phyloP scores from a whole-genome alignment of 352 stramenopile genomes.

The Phytophthora fragariaefolia region DNA sequence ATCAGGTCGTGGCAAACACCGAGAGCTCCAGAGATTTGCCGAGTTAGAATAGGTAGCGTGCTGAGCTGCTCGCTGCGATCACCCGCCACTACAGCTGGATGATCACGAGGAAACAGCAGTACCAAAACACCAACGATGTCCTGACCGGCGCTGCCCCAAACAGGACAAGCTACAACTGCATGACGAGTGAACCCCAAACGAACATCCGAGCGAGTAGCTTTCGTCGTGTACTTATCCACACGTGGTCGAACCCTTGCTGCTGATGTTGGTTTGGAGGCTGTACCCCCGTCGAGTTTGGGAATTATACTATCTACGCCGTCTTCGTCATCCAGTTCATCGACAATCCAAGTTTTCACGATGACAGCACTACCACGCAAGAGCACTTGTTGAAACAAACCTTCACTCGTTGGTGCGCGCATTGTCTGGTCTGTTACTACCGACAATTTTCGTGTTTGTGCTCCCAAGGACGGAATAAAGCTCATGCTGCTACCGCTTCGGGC shows the following conservation, averaged over 20 bases:
- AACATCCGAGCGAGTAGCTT: conserved; percentile 46
- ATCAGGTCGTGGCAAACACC: conserved; percentile 73
- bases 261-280: conserved; percentile 8
- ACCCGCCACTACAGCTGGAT: conserved; percentile 27
- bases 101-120: conserved; percentile 55
- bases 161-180: conserved; percentile 67
- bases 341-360: conserved; percentile 62
- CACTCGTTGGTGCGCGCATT: conserved; percentile 51
- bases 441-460: conserved; percentile 53
- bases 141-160: conserved; percentile 67
- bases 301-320: conserved; percentile 9
- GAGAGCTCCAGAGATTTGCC: conserved; percentile 74
- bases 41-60: conserved; percentile 65
- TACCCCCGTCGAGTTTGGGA: neutral
- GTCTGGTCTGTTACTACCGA: conserved; percentile 71
- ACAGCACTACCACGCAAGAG: conserved; percentile 51
- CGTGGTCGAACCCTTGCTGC: conserved; percentile 3
- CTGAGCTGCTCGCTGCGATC: conserved; percentile 49
- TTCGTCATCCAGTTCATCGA: conserved; percentile 27
- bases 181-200: conserved; percentile 64
- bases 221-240: conserved; percentile 47
- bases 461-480: conserved; percentile 40
- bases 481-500: conserved; percentile 17
- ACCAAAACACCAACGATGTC: conserved; percentile 77
- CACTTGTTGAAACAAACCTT: conserved; percentile 69